Evolutionary conservation across 2,329 filamentous ascomycete species (phyloP), one percentile per base, ranked within the genome.

Genomic region (Beauveria varroae): DNA sequence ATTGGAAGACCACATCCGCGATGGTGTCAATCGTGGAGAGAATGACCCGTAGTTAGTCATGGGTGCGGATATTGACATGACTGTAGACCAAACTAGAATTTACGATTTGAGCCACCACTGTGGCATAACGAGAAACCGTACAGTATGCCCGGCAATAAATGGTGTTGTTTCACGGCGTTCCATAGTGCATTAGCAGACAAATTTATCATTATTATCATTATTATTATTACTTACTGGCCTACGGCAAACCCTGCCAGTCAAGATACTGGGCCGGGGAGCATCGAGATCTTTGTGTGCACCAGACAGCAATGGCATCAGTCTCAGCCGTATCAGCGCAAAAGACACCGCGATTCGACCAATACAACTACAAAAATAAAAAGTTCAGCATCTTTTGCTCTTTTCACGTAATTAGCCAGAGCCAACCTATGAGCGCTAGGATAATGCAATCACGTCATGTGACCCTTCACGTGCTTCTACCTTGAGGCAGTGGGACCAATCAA

Each of bases 1-100:
- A 56, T 75, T 87, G 24, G 85, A 91, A 70, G 85, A 90, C 67
- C 89, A 88, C 63, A 81, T 93, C 65, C 87, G 88, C 51, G 83
- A 89, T 64, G 90, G 90, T 66, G 79, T 90, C 49, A 89, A 93
- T 70, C 80, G 82, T 64, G 79, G 82, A 66, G 63, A 66, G 28
- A 63, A 68, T 55, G 69, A 72, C 57, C 63, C 66, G 61, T 73
- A 65, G 69, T 60, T 52, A 44, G 28, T 40, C 18, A 34, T 18
- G 5, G 40, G 20, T 5, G 26, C 16, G 22, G 24, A 16, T n/a
- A 51, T 43, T 49, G 53, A 30, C 24, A 54, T 26, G 40, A 41
- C 41, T 50, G 20, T 37, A 46, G 4, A 61, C 26, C 49, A 60
- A 44, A 20, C 57, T 60, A 53, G 49, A 60, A 46, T 26, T 60